Base-by-base conservation (phyloP, 148 eudicot genomes). In the Persicaria tinctoria region DNA sequence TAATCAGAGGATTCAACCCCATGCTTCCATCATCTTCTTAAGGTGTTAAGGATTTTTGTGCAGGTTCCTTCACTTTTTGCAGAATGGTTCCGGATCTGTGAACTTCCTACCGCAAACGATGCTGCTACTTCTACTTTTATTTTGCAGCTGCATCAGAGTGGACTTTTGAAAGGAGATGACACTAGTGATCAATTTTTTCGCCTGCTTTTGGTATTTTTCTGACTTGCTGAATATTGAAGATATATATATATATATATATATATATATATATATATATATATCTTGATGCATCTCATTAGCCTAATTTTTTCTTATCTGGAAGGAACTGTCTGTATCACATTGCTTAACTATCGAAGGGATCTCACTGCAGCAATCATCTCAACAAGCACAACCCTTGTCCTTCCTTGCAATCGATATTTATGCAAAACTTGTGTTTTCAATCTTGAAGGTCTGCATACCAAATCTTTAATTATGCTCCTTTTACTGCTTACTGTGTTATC, bases 361-460 rank as follows among this genome's bases (percentile, higher is more conserved):
- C 73, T 77, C 86, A 51, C 78, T 84, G 32, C 70, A 80, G 78
- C 97, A 89, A 78, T 78, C 90, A 56, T 74, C 87, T 73, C 95
- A 85, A 78, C 97, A 88, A 88, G 83, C 80, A 50, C 89, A 89
- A 18, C 77, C 89, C 9, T 77, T 89, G 9, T 88, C 99, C 32
- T 95, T 90, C 83, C 94, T 95, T 70, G 97, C 97, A 49, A 90
- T 95, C 78, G 99, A 95, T 82, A 88, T 89, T 17, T 95, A 87
- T 87, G 90, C 99, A 18, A 90, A 88, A 76, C 86, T 95, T 68
- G 88, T 90, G 41, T 90, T 84, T 78, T 84, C 97, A 44, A 85
- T 95, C 73, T 84, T 92, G 76, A 95, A 95, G 99, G 99, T 90
- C 51, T 77, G 45, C 74, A 20, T n/a, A 20, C 54, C 73, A 47